Evolutionary conservation across 768 basidiomycete species (phyloP).

Genomic region (Trametes meyenii): DNA sequence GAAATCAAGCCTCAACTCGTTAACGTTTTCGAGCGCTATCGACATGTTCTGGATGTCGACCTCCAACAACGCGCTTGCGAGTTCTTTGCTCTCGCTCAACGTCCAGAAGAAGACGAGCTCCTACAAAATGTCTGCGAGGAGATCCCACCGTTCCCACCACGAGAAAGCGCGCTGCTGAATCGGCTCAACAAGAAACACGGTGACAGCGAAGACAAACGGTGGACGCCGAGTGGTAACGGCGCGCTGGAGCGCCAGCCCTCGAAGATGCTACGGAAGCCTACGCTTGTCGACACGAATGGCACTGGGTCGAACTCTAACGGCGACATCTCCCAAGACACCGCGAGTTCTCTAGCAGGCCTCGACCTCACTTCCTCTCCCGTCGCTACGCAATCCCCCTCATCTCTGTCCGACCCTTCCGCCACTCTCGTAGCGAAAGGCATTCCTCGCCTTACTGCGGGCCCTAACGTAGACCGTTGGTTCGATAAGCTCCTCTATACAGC

Average conservation of each 20-base stretch:
- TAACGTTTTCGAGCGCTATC: slow-evolving; percentile 95
- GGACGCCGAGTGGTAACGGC: slow-evolving; percentile 89
- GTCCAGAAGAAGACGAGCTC: slow-evolving; percentile 89
- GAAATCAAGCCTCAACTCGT: slow-evolving; percentile 95
- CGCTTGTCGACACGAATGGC: slow-evolving; percentile 37
- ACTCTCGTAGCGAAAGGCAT: slow-evolving; percentile 39
- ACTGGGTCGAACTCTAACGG: slow-evolving; percentile 39
- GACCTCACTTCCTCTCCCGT: slow-evolving; percentile 44
- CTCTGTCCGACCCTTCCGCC: slow-evolving; percentile 20
- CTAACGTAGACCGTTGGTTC: slow-evolving; percentile 89
- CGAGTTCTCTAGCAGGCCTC: slow-evolving; percentile 81
- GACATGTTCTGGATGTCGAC: slow-evolving; percentile 96
- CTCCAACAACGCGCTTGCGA: slow-evolving; percentile 99
- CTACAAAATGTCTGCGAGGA: slow-evolving; percentile 96
- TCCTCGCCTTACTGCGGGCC: slow-evolving; percentile 63
- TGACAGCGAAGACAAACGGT: slow-evolving; percentile 93
- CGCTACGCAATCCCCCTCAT: slow-evolving; percentile 21
- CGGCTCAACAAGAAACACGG: slow-evolving; percentile 88
- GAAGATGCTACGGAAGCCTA: slow-evolving; percentile 40
- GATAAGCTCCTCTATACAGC: slow-evolving; percentile 75
- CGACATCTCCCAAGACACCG: slow-evolving; percentile 56
- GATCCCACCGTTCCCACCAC: slow-evolving; percentile 97
- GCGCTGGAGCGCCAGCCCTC: slow-evolving; percentile 65
- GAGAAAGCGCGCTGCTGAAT: slow-evolving; percentile 87
- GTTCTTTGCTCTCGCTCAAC: slow-evolving; percentile 84